Evolutionary conservation across 208 protist genomes (phyloP).

Genomic region (Wallacemonas sp.): DNA sequence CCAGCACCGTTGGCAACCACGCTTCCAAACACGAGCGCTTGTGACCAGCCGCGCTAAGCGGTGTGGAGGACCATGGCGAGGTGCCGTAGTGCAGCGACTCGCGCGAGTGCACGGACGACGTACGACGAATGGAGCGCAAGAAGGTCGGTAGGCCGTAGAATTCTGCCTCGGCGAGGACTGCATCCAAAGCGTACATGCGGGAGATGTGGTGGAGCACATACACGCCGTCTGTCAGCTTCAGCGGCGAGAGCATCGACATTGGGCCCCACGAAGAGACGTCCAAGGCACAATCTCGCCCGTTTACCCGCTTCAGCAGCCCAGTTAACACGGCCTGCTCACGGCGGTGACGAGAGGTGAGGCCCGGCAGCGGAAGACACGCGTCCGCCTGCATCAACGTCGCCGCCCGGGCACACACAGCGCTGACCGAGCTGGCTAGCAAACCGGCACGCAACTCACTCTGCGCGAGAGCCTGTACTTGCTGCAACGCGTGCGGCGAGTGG

Average conservation of each 20-base stretch:
- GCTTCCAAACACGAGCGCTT: background rate
- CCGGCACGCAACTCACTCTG: slow-evolving; percentile 4
- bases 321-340: slow-evolving; percentile 47
- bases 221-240: slow-evolving; percentile 53
- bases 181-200: slow-evolving; percentile 34
- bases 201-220: slow-evolving; percentile 57
- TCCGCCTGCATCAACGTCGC: slow-evolving; percentile 8
- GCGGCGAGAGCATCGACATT: slow-evolving; percentile 29
- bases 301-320: slow-evolving; percentile 31
- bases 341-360: slow-evolving; percentile 37
- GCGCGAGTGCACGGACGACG: background rate
- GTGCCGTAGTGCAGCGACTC: background rate
- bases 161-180: slow-evolving; percentile 51
- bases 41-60: background rate
- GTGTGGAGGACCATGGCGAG: background rate
- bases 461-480: background rate
- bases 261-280: slow-evolving; percentile 59
- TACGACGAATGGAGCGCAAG: slow-evolving; percentile 73
- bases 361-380: slow-evolving; percentile 43
- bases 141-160: slow-evolving; percentile 87
- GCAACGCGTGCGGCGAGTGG: slow-evolving; percentile 10
- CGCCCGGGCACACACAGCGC: slow-evolving; percentile 1
- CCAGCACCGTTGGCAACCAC: slow-evolving; percentile 5
- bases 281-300: slow-evolving; percentile 18
- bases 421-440: slow-evolving; percentile 20